A percentile compares a stretch with the other conserved stretches of the same genome.
Conservation (phyloP, 2,329 filamentous ascomycete genomes). For the Penicillium sp. region DNA sequence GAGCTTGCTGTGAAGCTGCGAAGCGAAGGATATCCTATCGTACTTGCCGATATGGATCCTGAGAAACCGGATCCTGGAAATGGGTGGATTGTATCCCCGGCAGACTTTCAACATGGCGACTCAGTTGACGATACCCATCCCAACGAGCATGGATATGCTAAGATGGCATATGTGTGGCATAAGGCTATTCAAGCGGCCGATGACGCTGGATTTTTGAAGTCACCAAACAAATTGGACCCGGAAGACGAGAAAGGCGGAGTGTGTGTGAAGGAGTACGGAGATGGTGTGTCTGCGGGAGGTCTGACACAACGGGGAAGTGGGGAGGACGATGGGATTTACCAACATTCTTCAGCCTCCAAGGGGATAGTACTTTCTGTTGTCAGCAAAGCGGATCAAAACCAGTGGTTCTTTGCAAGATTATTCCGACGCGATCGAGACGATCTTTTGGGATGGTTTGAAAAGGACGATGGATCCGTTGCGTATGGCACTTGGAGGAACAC, state of each 20-base stretch:
- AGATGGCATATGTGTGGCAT: constrained; percentile 16
- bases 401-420: constrained; percentile 4
- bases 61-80: neutral
- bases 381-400: neutral
- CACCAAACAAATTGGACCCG: neutral
- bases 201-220: neutral
- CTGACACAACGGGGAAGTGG: constrained; percentile 32
- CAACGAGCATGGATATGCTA: constrained; percentile 12
- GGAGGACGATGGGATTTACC: constrained; percentile 31
- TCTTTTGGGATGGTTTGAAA: neutral
- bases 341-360: constrained; percentile 19
- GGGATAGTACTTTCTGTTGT: constrained; percentile 6
- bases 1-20: neutral
- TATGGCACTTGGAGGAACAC: neutral
- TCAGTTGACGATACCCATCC: constrained; percentile 14
- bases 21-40: neutral
- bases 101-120: neutral
- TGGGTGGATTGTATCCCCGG: neutral
- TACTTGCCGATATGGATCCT: neutral
- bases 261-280: constrained; percentile 25
- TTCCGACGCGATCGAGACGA: neutral
- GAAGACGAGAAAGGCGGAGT: neutral
- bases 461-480: neutral
- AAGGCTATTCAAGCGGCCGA: constrained; percentile 2
- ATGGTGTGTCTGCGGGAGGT: constrained; percentile 22